Conservation (phyloP, 495 filamentous ascomycete species). For the Trichoderma virens region DNA sequence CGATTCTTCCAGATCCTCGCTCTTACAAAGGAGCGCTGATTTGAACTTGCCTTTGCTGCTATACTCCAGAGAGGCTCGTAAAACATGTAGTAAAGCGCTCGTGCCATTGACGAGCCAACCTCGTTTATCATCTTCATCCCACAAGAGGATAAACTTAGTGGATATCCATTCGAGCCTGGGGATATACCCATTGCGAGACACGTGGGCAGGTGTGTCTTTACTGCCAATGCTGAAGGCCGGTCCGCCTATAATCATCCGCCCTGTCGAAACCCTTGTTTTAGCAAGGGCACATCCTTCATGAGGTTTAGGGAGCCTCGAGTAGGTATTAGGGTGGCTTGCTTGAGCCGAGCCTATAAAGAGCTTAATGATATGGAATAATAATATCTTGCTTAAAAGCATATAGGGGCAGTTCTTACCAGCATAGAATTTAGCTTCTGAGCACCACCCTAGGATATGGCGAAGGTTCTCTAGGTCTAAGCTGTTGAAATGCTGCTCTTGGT, state of each 20-base stretch:
- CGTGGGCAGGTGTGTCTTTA: neutral
- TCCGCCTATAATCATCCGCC: neutral
- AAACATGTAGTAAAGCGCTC: constrained; percentile 9
- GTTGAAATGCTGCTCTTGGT: neutral
- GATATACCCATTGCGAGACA: constrained; percentile 13
- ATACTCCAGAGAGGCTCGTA: neutral
- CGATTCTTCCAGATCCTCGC: neutral
- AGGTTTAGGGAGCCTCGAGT: neutral
- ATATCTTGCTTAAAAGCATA: too few relatives aligned
- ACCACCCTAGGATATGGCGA: neutral
- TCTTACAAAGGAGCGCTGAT: neutral
- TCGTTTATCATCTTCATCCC: constrained; percentile 24
- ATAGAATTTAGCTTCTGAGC: neutral
- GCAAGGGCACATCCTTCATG: neutral
- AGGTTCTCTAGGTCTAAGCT: neutral
- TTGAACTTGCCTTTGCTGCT: neutral
- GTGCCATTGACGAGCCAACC: constrained; percentile 28
- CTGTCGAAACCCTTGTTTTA: neutral
- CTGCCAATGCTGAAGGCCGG: neutral
- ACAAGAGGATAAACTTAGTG: constrained; percentile 20
- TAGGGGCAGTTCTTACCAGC: neutral
- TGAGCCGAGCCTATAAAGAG: neutral
- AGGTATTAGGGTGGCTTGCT: neutral
- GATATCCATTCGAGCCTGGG: constrained; percentile 17
- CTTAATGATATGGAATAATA: neutral